These are phyloP conservation scores for Fomitiporia mediterranea DNA, from an alignment of 1,284 basidiomycete genomes.

Conservation along the genomic window DNA sequence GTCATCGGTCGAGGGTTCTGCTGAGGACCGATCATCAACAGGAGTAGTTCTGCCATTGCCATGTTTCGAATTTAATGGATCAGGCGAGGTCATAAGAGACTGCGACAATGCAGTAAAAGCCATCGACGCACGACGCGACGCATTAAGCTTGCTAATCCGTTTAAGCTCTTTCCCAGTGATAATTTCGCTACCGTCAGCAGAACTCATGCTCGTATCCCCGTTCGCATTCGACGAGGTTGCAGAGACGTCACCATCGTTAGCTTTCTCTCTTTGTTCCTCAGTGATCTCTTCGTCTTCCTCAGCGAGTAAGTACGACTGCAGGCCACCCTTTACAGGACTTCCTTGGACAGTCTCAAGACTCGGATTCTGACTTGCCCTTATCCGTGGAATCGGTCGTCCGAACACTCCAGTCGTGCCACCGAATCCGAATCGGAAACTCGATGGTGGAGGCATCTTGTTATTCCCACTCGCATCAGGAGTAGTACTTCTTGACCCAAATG, in stretches of 20 bases:
- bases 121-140: slow-evolving; percentile 53
- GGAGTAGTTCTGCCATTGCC: slow-evolving; percentile 24
- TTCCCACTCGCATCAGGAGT: neutral
- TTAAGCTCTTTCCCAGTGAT: slow-evolving; percentile 1
- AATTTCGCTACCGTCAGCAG: neutral
- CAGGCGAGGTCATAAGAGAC: slow-evolving; percentile 30
- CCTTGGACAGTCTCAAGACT: slow-evolving; percentile 53
- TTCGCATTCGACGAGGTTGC: slow-evolving; percentile 1
- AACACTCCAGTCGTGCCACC: slow-evolving; percentile 6
- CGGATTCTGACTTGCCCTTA: slow-evolving; percentile 59
- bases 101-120: slow-evolving; percentile 46
- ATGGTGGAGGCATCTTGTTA: neutral
- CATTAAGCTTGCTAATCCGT: slow-evolving; percentile 29
- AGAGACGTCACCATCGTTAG: slow-evolving; percentile 12
- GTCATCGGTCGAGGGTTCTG: neutral
- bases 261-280: neutral
- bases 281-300: slow-evolving; percentile 22
- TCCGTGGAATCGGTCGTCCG: slow-evolving; percentile 12
- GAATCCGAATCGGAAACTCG: neutral
- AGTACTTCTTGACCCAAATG: neutral
- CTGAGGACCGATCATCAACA: neutral
- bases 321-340: slow-evolving; percentile 52
- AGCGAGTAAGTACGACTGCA: slow-evolving; percentile 19
- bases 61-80: slow-evolving; percentile 27
- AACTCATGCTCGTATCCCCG: slow-evolving; percentile 1